Evolutionary conservation across 352 stramenopile species (phyloP).

Genomic region (Phytopythium cucurbitacearum): DNA sequence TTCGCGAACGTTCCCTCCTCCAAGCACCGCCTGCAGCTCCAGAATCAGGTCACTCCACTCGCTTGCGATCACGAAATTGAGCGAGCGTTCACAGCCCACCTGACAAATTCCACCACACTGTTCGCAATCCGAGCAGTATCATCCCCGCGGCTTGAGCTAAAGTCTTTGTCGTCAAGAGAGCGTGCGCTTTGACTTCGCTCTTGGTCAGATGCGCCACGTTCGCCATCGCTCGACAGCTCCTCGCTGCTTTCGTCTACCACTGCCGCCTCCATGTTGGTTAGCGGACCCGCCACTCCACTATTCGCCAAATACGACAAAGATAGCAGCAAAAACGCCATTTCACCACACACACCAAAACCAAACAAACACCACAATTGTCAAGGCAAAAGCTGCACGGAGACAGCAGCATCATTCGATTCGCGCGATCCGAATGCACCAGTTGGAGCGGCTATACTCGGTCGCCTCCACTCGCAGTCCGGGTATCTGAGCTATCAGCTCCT

Average conservation of each 20-base stretch:
- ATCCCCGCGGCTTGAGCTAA: neutral
- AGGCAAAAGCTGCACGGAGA: neutral
- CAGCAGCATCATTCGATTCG: slow-evolving; percentile 12
- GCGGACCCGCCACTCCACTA: too few relatives aligned
- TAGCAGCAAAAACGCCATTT: too few relatives aligned
- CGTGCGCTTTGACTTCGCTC: too few relatives aligned
- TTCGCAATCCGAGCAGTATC: slow-evolving; percentile 14
- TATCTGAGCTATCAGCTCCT: slow-evolving; percentile 53
- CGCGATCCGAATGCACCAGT: slow-evolving; percentile 65
- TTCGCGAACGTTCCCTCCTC: slow-evolving; percentile 31
- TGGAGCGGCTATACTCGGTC: slow-evolving; percentile 73
- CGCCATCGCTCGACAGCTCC: too few relatives aligned
- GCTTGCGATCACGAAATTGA: neutral
- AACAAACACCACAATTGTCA: neutral
- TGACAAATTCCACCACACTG: slow-evolving; percentile 16
- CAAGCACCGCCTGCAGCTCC: slow-evolving; percentile 34
- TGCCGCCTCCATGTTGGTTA: too few relatives aligned
- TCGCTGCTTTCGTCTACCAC: too few relatives aligned
- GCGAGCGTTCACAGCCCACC: slow-evolving; percentile 5
- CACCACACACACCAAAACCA: too few relatives aligned
- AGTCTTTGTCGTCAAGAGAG: too few relatives aligned
- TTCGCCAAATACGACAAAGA: too few relatives aligned
- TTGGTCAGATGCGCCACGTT: too few relatives aligned
- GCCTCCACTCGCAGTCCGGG: slow-evolving; percentile 48
- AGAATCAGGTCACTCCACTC: neutral